Evolutionary conservation across 1,284 basidiomycete species (phyloP), one percentile per base, ranked within the genome.

Genomic region (Gymnopus androsaceus): DNA sequence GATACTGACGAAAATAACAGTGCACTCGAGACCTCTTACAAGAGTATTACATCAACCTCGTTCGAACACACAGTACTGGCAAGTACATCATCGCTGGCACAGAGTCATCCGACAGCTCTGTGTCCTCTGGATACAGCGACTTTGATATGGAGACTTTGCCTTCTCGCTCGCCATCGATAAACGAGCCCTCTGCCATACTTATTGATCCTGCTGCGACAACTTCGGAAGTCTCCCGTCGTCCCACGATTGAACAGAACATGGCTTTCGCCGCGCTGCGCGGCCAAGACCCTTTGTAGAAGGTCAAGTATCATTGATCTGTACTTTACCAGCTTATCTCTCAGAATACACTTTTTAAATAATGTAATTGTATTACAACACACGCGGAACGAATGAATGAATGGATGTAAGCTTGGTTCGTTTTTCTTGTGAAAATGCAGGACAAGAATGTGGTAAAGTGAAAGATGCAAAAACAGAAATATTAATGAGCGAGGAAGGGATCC

Each of bases 21-120:
- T 90, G 87, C 72, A 90, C 89, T 14, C 81, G 84, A 60, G 89
- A 92, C 66, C 77, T 88, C 64, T 79, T 92, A 47, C 87, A 92
- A 71, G 85, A 90, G 67, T 92, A 92, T 72, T 92, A 92, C 74
- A 76, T 88, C 72, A 92, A 89, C 69, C 88, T 92, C 67, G 84
- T 90, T 47, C 82, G 88, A 57, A 88, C 88, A 17, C 84, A 90
- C 67, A 87, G 84, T 69, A 73, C 73, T 27, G 84, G 81, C 59
- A 72, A 69, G 52, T 92, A 81, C 68, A 70, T 73, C 58, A 78
- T 90, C 64, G 71, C 69, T 37, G 80, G 81, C n/a, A 63, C 72
- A 12, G 66, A 74, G 41, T 72, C 76, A 28, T 73, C 76, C 45
- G 63, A 63, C 51, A 71, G 69, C 60, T 62, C 65, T 51, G 72